These are phyloP conservation scores for Phyllosticta ampelicida DNA, from an alignment of 2,329 filamentous ascomycete genomes.

Conservation along the genomic window DNA sequence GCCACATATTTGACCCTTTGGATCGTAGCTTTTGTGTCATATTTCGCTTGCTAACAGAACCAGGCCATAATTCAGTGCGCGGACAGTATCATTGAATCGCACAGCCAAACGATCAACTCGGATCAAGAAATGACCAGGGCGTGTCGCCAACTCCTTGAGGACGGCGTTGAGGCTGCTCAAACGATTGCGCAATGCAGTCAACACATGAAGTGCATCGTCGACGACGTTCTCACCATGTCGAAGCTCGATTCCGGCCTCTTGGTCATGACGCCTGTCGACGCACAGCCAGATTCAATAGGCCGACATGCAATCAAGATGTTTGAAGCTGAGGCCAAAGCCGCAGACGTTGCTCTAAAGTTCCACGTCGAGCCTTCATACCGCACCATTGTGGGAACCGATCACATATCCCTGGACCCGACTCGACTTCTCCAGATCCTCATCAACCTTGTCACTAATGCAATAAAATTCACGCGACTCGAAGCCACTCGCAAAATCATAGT, in stretches of 20 bases:
- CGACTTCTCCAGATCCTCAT: constrained; percentile 34
- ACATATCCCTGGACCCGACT: constrained; percentile 32
- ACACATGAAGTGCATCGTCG: constrained; percentile 39
- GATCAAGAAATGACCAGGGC: constrained; percentile 17
- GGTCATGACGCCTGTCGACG: constrained; percentile 26
- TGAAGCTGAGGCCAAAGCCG: constrained; percentile 26
- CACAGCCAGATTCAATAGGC: constrained; percentile 3
- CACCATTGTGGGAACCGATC: constrained; percentile 23
- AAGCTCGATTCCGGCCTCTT: constrained; percentile 37
- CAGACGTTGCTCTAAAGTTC: constrained; percentile 21
- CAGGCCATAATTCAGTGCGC: constrained; percentile 33
- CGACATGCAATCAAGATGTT: constrained; percentile 30
- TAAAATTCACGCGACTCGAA: constrained; percentile 36
- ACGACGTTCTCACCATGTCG: constrained; percentile 36
- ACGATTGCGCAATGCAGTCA: constrained; percentile 37
- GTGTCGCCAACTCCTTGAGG: constrained; percentile 19
- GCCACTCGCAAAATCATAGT: constrained; percentile 27
- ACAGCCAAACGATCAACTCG: constrained; percentile 12
- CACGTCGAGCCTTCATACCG: constrained; percentile 27
- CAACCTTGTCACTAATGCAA: constrained; percentile 35
- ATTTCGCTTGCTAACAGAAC: constrained; percentile 25
- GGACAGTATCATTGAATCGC: constrained; percentile 29
- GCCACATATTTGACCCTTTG: no score
- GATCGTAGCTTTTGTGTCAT: no score
- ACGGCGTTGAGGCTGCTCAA: constrained; percentile 26